A percentile compares a stretch with the other conserved stretches of the same genome.
Evolutionary conservation across 257 asterid genomes (phyloP).

Genomic region (Salvia miltiorrhiza): DNA sequence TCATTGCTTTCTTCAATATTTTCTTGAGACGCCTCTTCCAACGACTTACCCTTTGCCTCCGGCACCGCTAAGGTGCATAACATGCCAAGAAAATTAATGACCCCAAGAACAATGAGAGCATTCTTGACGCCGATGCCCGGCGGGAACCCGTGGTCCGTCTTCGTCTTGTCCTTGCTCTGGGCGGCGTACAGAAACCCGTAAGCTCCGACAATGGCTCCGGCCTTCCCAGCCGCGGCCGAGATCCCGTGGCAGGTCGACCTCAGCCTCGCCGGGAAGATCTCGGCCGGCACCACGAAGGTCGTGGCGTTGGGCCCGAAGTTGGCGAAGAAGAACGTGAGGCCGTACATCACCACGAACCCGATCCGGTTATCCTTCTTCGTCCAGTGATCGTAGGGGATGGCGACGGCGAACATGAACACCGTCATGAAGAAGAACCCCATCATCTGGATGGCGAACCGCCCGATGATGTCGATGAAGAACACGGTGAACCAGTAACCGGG

Average conservation of each 20-base stretch:
- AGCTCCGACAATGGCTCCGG: conserved; percentile 53
- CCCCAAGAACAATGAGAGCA: conserved; percentile 35
- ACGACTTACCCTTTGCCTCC: conserved; percentile 40
- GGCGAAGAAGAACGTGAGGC: conserved; percentile 52
- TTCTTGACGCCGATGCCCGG: conserved; percentile 39
- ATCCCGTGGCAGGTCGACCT: conserved; percentile 61
- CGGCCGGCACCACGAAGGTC: conserved; percentile 59
- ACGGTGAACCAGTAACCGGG: conserved; percentile 68
- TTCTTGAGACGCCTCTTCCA: conserved; percentile 48
- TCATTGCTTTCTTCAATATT: conserved; percentile 12
- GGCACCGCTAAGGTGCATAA: conserved; percentile 42
- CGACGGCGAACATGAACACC: conserved; percentile 48
- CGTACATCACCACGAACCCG: conserved; percentile 45
- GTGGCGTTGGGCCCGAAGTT: conserved; percentile 61
- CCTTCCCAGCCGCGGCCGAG: conserved; percentile 54
- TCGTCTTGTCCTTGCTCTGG: conserved; percentile 13
- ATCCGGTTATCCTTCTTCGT: conserved; percentile 35
- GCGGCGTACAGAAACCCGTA: conserved; percentile 46
- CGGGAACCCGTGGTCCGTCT: conserved; percentile 32
- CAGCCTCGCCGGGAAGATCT: conserved; percentile 52
- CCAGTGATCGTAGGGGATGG: conserved; percentile 55
- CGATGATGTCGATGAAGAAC: conserved; percentile 39
- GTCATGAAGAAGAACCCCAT: conserved; percentile 66
- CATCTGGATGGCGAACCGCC: conserved; percentile 46
- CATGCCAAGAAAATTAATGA: conserved; percentile 36